Conservation (phyloP, 1,139 yeast species). For the Yamadazyma membranifaciens region DNA sequence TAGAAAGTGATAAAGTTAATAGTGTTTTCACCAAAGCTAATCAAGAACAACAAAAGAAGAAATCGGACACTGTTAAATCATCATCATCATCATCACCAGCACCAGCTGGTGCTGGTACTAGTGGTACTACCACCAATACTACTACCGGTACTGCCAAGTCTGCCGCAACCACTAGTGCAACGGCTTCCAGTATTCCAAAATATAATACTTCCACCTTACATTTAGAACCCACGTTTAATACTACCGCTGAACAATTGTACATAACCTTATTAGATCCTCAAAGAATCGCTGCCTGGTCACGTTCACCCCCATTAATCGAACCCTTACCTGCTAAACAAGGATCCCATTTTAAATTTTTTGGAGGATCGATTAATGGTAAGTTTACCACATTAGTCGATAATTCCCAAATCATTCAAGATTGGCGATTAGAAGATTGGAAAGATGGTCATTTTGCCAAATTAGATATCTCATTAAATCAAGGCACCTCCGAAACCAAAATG, state of each 20-base stretch:
- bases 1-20: conserved; percentile 59
- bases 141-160: not conserved
- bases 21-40: conserved; percentile 68
- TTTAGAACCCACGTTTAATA: conserved; percentile 78
- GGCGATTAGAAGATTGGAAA: conserved; percentile 93
- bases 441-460: conserved; percentile 73
- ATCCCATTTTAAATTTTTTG: conserved; percentile 68
- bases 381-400: conserved; percentile 58
- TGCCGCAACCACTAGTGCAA: conserved; percentile 14
- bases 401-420: conserved; percentile 62
- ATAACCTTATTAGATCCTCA: conserved; percentile 71
- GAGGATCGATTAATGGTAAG: conserved; percentile 84
- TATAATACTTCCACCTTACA: conserved; percentile 81
- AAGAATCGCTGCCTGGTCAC: conserved; percentile 85
- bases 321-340: conserved; percentile 55
- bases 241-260: conserved; percentile 83
- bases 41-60: conserved; percentile 30
- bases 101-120: conserved; percentile 12
- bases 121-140: conserved; percentile 9
- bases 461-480: conserved; percentile 66
- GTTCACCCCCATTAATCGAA: conserved; percentile 66
- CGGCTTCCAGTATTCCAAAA: conserved; percentile 41
- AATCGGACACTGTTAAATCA: conserved; percentile 5
- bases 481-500: conserved; percentile 77
- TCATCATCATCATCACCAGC: conserved; percentile 3